Base-by-base conservation (phyloP, 2,329 filamentous ascomycete species). In the Epichloe amarillans region DNA sequence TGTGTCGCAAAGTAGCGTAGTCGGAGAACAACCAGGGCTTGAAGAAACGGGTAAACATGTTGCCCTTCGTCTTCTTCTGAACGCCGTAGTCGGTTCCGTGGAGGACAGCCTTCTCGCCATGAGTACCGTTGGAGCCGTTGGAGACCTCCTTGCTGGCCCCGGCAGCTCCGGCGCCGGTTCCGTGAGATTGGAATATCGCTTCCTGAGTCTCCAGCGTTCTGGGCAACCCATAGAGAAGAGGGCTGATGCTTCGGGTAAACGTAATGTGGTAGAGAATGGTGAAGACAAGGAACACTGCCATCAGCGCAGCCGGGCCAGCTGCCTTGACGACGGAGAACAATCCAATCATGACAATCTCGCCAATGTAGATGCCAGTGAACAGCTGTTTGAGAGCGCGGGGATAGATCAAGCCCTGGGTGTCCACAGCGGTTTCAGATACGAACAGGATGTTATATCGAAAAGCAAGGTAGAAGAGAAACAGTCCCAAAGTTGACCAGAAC, bases 391-490 rank as follows among this genome's bases (percentile, higher is more conserved):
- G 75, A 5, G 88, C 90, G 23, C 88, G 85, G 1, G 88, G 85
- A 63, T 95, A 97, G 60, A 88, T 82, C 21, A 91, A 80, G 46
- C 93, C 91, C 61, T 88, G 88, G 46, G 89, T 95, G 62, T 97
- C 90, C 55, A 95, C 82, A 54, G 82, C 73, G 12, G 84, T 77
- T 57, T 89, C 84, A 46, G 80, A 83, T 14, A 93, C 86, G 64
- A 87, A 95, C 21, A 95, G 73, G 49, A 95, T 67, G 67, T 91
- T 90, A 75, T 95, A 95, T 38, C 86, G 80, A 71, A 89, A 95
- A 50, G 87, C 85, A 49, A 88, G 74, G 66, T 94, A 93, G 70
- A 94, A 87, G 46, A 94, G 71, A 41, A 73, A 78, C 55, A 95
- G 77, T 36, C 85, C 88, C 39, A 90, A 71, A 1, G 83, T 81